A percentile compares a stretch with the other conserved stretches of the same genome.
phyloP scores from a whole-genome alignment of 805 yeast genomes.

The Maudiozyma barnettii region DNA sequence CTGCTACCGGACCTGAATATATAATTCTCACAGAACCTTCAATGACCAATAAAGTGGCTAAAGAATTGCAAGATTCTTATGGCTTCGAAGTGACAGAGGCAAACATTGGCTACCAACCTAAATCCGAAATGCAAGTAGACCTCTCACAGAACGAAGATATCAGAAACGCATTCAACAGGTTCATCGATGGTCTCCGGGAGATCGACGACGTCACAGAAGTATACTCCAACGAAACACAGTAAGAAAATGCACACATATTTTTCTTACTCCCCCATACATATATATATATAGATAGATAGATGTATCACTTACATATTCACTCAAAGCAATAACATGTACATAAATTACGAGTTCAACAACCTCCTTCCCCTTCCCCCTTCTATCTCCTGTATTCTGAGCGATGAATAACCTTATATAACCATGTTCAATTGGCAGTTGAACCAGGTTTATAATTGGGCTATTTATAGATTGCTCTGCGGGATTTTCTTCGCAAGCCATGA shows the following conservation, averaged over 20 bases:
- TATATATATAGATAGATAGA: neutral
- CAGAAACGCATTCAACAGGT: slow-evolving; percentile 43
- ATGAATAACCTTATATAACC: too few relatives aligned
- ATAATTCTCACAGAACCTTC: slow-evolving; percentile 51
- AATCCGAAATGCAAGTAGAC: slow-evolving; percentile 47
- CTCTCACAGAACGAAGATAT: slow-evolving; percentile 40
- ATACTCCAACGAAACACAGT: slow-evolving; percentile 44
- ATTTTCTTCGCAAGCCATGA: too few relatives aligned
- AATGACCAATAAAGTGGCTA: slow-evolving; percentile 53
- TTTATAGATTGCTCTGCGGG: too few relatives aligned
- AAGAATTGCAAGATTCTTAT: slow-evolving; percentile 29
- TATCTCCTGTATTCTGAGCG: too few relatives aligned
- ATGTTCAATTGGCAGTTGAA: too few relatives aligned
- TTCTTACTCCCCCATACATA: neutral
- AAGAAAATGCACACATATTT: neutral
- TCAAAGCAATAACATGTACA: too few relatives aligned
- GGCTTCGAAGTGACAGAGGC: slow-evolving; percentile 4
- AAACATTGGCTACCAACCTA: slow-evolving; percentile 45
- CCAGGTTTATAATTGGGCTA: too few relatives aligned
- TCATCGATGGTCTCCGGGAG: slow-evolving; percentile 55
- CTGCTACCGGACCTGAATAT: slow-evolving; percentile 22
- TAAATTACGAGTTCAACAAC: too few relatives aligned
- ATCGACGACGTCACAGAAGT: slow-evolving; percentile 79
- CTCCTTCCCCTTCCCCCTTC: too few relatives aligned
- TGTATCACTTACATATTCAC: neutral